Base-by-base conservation (phyloP, 148 eudicot species). In the Chenopodium quinoa region DNA sequence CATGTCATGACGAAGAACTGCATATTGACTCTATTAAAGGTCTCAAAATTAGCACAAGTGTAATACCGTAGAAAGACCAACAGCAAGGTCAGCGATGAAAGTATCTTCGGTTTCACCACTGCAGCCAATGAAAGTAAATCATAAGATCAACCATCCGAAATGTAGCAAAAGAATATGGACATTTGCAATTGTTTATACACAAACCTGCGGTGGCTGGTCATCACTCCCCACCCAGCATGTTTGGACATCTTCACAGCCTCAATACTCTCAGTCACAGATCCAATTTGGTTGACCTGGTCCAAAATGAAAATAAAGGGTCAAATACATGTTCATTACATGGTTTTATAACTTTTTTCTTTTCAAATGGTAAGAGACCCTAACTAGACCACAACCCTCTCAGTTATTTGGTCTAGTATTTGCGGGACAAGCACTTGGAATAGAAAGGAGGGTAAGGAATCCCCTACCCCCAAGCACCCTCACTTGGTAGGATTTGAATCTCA, bases 81-180 rank as follows among this genome's bases (percentile, higher is more conserved):
- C 99, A 40, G 99, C 85, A 66, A 96, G 97, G 83, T 96, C 99
- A 83, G 99, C 99, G 83, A 96, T 93, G 92, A 96, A 96, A 73
- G 98, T 93, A 86, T 96, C 99, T 79, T 96, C 99, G 0, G 99
- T 96, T 77, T 96, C 98, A 71, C 99, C 99, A 91, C 99, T 96
- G 85, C 85, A 86, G 79, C 65, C 7, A 10, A 44, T 6, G 58
- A 64, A 25, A 10, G 27, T 13, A 40, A 44, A 40, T 11, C 62
- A 76, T 69, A 19, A 75, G 58, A 76, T 60, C 23, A 84, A 46
- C 4, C 50, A 75, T 14, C 23, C n/a, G 47, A 83, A 47, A 78
- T 32, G 44, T 20, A 34, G 63, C 20, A 74, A 34, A 31, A 73
- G 20, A 2, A 77, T 14, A 11, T 25, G 32, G 48, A 46, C 46